These are phyloP conservation scores for Raphanus sativus DNA, from an alignment of 345 rosid species.

Conservation along the genomic window DNA sequence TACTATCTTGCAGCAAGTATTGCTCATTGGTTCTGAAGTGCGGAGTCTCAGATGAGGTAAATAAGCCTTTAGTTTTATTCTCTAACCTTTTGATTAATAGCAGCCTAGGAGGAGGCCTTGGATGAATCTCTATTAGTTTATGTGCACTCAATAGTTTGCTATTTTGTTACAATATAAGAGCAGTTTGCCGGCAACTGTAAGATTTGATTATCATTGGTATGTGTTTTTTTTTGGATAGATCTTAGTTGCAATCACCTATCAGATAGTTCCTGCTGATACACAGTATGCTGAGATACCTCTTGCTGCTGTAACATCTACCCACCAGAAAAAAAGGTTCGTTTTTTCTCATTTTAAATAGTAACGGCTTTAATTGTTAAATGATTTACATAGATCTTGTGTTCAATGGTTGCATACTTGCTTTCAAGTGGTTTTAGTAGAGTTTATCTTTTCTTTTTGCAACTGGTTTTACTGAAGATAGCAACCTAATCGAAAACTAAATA, in stretches of 20 bases:
- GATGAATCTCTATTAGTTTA: too few species aligned
- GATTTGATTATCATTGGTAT: not conserved
- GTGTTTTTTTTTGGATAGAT: conserved; percentile 43
- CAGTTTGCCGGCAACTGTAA: not conserved
- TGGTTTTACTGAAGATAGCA: not conserved
- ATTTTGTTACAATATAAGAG: too few species aligned
- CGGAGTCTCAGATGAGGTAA: conserved; percentile 50
- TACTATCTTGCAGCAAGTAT: conserved; percentile 61
- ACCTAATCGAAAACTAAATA: not conserved
- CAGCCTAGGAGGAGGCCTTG: too few species aligned
- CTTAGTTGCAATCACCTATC: conserved; percentile 73
- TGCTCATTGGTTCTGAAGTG: conserved; percentile 60
- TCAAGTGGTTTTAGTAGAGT: not conserved
- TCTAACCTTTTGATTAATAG: too few species aligned
- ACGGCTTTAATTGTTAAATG: not conserved
- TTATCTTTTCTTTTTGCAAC: not conserved
- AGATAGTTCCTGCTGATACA: conserved; percentile 71
- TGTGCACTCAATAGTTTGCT: too few species aligned
- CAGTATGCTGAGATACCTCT: conserved; percentile 83
- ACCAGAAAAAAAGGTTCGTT: conserved; percentile 62
- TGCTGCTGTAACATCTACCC: conserved; percentile 60
- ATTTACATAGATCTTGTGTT: not conserved
- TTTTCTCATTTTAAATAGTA: not conserved
- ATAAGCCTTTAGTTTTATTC: too few species aligned
- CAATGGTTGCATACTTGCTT: not conserved